phyloP scores from a whole-genome alignment of 352 stramenopile genomes.

The Nothophytophthora sp. region DNA sequence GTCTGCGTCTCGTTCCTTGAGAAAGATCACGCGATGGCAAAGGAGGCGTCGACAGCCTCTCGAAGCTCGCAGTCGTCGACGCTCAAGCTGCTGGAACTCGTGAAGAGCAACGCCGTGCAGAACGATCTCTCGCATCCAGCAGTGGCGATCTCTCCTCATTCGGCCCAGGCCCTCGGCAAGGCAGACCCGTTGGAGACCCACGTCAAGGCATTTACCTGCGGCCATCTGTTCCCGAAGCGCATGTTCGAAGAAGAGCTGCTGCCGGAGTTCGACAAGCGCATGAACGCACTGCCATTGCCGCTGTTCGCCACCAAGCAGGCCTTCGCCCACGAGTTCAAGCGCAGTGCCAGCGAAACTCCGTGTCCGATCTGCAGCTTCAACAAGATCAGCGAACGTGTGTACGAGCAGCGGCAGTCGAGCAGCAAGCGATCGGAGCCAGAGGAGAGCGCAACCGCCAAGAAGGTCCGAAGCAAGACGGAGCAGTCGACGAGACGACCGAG shows the following conservation, averaged over 20 bases:
- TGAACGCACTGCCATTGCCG: constrained; percentile 60
- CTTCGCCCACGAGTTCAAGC: constrained; percentile 68
- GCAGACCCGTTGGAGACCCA: constrained; percentile 87
- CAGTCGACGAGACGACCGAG: constrained; percentile 7
- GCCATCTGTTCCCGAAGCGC: constrained; percentile 83
- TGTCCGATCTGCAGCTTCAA: constrained; percentile 85
- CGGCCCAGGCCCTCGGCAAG: constrained; percentile 67
- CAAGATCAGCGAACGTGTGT: constrained; percentile 67
- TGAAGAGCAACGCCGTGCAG: constrained; percentile 77
- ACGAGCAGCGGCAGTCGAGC: constrained; percentile 30
- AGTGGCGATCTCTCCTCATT: constrained; percentile 65
- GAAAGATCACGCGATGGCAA: constrained; percentile 16
- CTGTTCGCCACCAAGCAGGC: constrained; percentile 68
- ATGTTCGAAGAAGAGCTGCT: constrained; percentile 87
- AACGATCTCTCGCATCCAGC: constrained; percentile 60
- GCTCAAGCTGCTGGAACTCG: constrained; percentile 53
- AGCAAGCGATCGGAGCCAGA: not conserved
- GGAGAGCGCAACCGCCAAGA: not conserved
- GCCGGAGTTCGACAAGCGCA: constrained; percentile 79
- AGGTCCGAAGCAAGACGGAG: constrained; percentile 1
- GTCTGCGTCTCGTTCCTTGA: constrained; percentile 69
- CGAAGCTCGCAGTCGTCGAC: constrained; percentile 16
- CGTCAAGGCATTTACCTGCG: constrained; percentile 84
- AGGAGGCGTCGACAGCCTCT: not conserved
- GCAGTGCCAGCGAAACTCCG: constrained; percentile 59